Evolutionary conservation across 768 basidiomycete species (phyloP), one percentile per base, ranked within the genome.

Genomic region (Leccinum longicurvipes): DNA sequence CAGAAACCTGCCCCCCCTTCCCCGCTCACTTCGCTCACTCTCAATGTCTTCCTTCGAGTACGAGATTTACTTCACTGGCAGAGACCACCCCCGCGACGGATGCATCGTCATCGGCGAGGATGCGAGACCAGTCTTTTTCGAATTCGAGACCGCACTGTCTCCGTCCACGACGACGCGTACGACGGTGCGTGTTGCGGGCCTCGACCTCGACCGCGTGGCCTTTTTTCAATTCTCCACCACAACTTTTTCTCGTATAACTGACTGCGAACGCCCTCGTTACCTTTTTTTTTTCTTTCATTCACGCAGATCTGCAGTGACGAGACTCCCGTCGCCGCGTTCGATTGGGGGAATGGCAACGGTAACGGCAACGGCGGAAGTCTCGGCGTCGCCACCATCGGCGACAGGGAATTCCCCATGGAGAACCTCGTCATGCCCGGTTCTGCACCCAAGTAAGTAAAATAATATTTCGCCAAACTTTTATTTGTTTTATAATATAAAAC

Each of bases 101-200:
- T 86, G 83, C 66, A 77, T 83, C 55, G 72, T 89, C 73, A 87
- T 89, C 61, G 85, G 87, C 39, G 80, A 84, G 64, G 82, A 82
- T 70, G 74, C 73, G 29, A 78, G 74, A 60, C 80, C 80, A 1
- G 70, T 87, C 62, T 86, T 81, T 73, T 81, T 84, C 67, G 81
- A 78, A 65, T 88, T 90, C 69, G 82, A 85, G 66, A 89, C 87
- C 11, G 73, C 76, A 34, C 15, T 56, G 24, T 46, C 67, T 42
- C 63, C 66, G 44, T 53, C 51, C 59, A 51, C 31, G 62, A 61
- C 58, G 46, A 61, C 58, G 46, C 68, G 64, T 15, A 72, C 71
- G 29, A 71, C 62, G 47, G 69, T 70, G 50, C 55, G 63, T 60
- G 25, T 34, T 10, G 31, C 48, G 23, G 12, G 44, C 15, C 44